Evolutionary conservation across 2,329 filamentous ascomycete species (phyloP).

Genomic region (Botrytis tulipae): DNA sequence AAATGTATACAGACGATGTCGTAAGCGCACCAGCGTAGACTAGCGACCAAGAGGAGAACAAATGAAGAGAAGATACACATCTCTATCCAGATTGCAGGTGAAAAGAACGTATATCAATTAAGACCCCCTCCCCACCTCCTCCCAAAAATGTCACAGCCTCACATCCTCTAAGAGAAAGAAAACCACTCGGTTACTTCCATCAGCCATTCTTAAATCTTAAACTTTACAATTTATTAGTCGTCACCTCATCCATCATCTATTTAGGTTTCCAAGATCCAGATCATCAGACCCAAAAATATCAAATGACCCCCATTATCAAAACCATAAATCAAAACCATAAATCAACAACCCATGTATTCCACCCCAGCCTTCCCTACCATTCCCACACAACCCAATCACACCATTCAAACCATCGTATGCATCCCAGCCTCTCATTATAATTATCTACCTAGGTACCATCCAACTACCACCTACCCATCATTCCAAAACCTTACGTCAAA

Average conservation of each 20-base stretch:
- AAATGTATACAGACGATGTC: neutral
- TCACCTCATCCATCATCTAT: neutral
- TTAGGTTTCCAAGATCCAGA: neutral
- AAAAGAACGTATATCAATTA: neutral
- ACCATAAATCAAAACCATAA: neutral
- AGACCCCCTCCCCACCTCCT: neutral
- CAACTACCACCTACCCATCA: neutral
- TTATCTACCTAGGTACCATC: neutral
- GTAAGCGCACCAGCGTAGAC: neutral
- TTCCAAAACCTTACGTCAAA: neutral
- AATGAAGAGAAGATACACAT: neutral
- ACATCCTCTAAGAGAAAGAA: neutral
- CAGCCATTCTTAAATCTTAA: neutral
- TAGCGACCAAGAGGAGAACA: neutral
- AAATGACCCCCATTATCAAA: neutral
- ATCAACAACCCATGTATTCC: neutral
- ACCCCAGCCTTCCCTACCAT: neutral
- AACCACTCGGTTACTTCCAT: neutral
- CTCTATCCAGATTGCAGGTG: neutral
- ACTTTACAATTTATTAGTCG: neutral
- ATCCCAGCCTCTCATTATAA: neutral
- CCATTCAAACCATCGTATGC: neutral
- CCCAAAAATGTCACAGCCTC: neutral
- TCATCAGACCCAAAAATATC: neutral
- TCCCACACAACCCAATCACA: no score